Conservation (phyloP, 2,329 filamentous ascomycete species). For the Fusarium subtropicale region DNA sequence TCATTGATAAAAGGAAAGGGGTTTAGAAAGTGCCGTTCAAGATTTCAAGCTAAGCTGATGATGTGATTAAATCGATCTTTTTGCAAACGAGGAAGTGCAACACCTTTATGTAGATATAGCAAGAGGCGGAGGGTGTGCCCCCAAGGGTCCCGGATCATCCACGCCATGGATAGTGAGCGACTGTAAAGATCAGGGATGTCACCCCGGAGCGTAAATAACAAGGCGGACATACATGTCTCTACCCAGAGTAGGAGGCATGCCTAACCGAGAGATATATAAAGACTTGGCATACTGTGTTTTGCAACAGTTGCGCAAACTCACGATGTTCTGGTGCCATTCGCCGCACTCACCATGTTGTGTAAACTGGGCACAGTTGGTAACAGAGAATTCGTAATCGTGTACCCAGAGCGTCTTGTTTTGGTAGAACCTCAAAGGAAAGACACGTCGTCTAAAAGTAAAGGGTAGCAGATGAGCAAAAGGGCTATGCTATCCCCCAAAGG, state of each 20-base stretch:
- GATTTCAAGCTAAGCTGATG: not conserved
- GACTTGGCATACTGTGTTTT: constrained; percentile 3
- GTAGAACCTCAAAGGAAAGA: constrained; percentile 14
- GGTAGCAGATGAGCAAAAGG: constrained; percentile 2
- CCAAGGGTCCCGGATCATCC: constrained; percentile 2
- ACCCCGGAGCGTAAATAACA: not conserved
- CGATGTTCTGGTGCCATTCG: constrained; percentile 4
- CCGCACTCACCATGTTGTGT: constrained; percentile 19
- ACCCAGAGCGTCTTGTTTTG: constrained; percentile 7
- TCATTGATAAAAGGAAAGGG: constrained; percentile 20
- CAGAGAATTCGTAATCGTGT: constrained; percentile 22
- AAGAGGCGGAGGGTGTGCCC: not conserved
- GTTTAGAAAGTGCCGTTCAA: not conserved
- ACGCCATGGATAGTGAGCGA: constrained; percentile 1
- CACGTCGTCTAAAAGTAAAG: constrained; percentile 17
- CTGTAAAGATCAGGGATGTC: constrained; percentile 7
- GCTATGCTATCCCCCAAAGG: not conserved
- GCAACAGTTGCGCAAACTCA: constrained; percentile 10
- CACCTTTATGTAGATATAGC: constrained; percentile 22
- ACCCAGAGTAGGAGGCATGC: constrained; percentile 8
- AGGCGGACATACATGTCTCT: constrained; percentile 24
- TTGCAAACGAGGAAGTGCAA: constrained; percentile 20
- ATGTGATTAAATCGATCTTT: not conserved
- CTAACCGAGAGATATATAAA: constrained; percentile 10
- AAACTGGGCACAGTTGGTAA: constrained; percentile 9